These are phyloP conservation scores for Grigorovia yakushimaensis DNA, from an alignment of 805 yeast species.

Conservation along the genomic window DNA sequence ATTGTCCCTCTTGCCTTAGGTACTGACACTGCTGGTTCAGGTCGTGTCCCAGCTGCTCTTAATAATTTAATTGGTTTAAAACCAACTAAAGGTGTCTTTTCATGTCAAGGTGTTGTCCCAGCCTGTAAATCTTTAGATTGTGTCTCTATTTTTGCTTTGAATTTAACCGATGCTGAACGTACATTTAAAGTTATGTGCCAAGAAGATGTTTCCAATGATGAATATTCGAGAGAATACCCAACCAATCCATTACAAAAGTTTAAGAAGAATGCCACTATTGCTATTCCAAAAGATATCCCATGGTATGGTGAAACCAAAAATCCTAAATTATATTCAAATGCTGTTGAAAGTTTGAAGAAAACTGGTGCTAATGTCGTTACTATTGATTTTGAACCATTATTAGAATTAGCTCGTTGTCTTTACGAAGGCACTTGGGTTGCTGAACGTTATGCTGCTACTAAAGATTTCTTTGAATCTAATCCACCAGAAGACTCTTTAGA, in stretches of 20 bases:
- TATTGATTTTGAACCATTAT: conserved; percentile 63
- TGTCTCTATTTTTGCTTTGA: conserved; percentile 75
- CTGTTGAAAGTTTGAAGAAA: conserved; percentile 44
- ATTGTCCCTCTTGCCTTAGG: conserved; percentile 83
- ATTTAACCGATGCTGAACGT: conserved; percentile 73
- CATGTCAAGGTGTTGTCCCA: conserved; percentile 89
- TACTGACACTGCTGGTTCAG: conserved; percentile 97
- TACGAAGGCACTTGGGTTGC: conserved; percentile 99
- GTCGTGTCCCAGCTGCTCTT: conserved; percentile 92
- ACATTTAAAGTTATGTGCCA: conserved; percentile 63
- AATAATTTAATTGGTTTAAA: conserved; percentile 88
- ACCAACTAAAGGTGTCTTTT: conserved; percentile 83
- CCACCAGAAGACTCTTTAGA: conserved; percentile 68
- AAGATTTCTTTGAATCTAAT: conserved; percentile 57
- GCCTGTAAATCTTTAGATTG: conserved; percentile 94
- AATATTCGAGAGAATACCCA: conserved; percentile 73
- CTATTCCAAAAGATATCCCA: conserved; percentile 60
- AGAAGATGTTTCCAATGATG: conserved; percentile 59
- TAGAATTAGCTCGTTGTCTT: conserved; percentile 74
- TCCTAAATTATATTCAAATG: conserved; percentile 53
- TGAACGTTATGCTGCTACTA: conserved; percentile 80
- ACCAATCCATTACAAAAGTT: conserved; percentile 51
- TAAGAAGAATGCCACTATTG: conserved; percentile 53
- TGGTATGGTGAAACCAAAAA: conserved; percentile 82
- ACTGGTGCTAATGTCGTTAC: conserved; percentile 52